phyloP scores from a whole-genome alignment of 2,329 filamentous ascomycete species.

The Cordyceps militaris region DNA sequence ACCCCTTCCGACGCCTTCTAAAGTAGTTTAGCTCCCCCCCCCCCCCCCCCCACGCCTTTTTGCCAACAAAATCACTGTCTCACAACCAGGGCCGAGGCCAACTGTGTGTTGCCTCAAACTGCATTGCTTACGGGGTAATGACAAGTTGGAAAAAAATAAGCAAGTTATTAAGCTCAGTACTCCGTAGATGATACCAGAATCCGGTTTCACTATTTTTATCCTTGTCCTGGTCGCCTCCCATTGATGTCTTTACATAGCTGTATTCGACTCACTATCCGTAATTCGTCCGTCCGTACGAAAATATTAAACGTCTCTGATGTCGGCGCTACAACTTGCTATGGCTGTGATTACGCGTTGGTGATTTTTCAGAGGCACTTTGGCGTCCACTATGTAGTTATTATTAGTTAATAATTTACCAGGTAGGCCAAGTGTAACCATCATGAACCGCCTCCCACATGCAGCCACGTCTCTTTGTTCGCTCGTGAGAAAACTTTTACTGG shows the following conservation, averaged over 20 bases:
- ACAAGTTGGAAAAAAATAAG: background rate
- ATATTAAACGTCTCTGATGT: no score
- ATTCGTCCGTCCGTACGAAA: no score
- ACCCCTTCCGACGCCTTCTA: background rate
- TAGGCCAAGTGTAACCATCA: background rate
- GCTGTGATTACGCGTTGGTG: background rate
- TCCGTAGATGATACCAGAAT: background rate
- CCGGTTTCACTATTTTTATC: background rate
- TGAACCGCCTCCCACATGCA: background rate
- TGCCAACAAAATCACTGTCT: conserved; percentile 8
- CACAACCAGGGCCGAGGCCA: background rate
- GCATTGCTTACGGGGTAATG: background rate
- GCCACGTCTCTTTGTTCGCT: background rate
- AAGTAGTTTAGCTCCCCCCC: background rate
- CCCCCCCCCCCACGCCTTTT: background rate
- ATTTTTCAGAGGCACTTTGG: background rate
- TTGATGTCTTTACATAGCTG: background rate
- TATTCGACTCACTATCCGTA: no score
- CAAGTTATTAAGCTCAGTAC: conserved; percentile 2
- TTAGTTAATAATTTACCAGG: no score
- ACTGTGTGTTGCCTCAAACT: background rate
- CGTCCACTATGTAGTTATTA: background rate
- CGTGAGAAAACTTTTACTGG: background rate
- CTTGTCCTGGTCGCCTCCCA: background rate
- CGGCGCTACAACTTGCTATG: background rate